Evolutionary conservation across 75 land plant genomes (phyloP), one percentile per base, ranked within the genome.

Genomic region (Picea sitchensis): DNA sequence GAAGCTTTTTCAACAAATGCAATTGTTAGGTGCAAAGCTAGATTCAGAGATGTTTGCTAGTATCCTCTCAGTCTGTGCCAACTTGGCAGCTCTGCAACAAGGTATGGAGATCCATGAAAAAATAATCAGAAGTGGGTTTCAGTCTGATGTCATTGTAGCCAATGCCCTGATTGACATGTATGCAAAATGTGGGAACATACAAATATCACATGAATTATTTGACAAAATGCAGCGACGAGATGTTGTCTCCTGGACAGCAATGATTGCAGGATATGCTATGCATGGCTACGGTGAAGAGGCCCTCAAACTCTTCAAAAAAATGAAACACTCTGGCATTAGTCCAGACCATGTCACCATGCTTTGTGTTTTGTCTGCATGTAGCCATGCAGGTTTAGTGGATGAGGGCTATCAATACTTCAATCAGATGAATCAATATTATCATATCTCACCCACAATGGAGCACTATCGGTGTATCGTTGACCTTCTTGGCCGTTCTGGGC

Each of bases 401-500:
- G 73, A 69, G 41, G 73, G 73, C 8, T 41, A 18, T 38, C 34
- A 69, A 69, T 38, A 69, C 73, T 69, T 69, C 73, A 69, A 41
- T 38, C 2, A 20, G 9, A 38, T 69, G 73, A 36, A 18, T 17
- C 20, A 69, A 41, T 5, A 20, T 69, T 69, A 38, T 69, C 7
- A 44, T 20, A 38, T 69, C 15, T 36, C 73, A 17, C 51, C 51
- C 18, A 38, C 47, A 38, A 38, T 38, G 34, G 47, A 69, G 17
- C 73, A 69, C 38, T 69, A 69, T 69, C 7, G 4, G 18, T 69
- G 51, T 44, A 69, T 69, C n/a, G 51, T 69, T 69, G 73, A 69
- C 21, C 73, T 69, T 69, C 73, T 69, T 69, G 72, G 85, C 54
- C 61, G 85, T 1, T 78, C 82, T 26, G 38, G 62, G 59, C 47